These are phyloP conservation scores for Phytophthora capsici DNA, from an alignment of 352 stramenopile genomes.

Conservation along the genomic window DNA sequence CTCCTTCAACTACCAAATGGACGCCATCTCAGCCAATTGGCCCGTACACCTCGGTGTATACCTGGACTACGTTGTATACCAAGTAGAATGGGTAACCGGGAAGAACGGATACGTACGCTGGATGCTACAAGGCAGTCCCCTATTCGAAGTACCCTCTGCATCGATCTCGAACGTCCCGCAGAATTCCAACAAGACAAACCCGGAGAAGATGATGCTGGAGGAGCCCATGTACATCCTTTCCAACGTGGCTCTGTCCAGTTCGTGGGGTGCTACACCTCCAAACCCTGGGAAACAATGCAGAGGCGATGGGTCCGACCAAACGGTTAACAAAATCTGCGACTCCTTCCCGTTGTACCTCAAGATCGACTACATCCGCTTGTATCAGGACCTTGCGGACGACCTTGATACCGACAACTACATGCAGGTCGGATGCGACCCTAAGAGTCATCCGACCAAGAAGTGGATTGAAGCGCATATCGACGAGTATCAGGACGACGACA, in stretches of 20 bases:
- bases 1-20: conserved; percentile 47
- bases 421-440: conserved; percentile 44
- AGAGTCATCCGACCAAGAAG: conserved; percentile 45
- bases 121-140: conserved; percentile 73
- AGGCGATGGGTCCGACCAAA: conserved; percentile 29
- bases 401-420: conserved; percentile 36
- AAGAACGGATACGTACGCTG: conserved; percentile 46
- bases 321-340: conserved; percentile 47
- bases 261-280: conserved; percentile 47
- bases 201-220: conserved; percentile 47
- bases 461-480: conserved; percentile 50
- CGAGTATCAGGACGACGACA: conserved; percentile 48
- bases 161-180: conserved; percentile 48
- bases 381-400: conserved; percentile 58
- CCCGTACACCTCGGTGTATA: conserved; percentile 69
- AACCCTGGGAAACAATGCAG: conserved; percentile 42
- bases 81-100: conserved; percentile 41
- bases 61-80: conserved; percentile 53
- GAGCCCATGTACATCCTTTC: conserved; percentile 66
- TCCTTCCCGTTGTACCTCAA: conserved; percentile 65
- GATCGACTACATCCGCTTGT: conserved; percentile 89
- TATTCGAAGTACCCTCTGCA: conserved; percentile 79
- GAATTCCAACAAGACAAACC: conserved; percentile 47
- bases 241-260: conserved; percentile 55
- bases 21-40: conserved; percentile 70